Evolutionary conservation across 129 eudicot species (phyloP).

Genomic region (Erigeron canadensis): DNA sequence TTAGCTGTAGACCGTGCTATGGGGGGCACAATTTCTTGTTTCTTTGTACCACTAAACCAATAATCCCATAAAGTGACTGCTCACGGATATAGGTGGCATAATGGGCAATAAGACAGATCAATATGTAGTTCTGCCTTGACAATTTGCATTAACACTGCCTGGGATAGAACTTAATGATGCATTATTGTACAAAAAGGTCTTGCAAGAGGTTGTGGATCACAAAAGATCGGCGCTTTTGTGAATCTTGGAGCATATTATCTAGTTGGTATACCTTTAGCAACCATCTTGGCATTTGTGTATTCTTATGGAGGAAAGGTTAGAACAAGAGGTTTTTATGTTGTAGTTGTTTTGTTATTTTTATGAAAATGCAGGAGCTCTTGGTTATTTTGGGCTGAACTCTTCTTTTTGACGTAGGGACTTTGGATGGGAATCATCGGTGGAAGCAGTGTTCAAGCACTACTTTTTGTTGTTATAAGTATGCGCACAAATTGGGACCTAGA

Average conservation of each 20-base stretch:
- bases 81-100: too few relatives aligned
- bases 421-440: conserved; percentile 1
- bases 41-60: too few relatives aligned
- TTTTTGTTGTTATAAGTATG: background rate
- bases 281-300: conserved; percentile 30
- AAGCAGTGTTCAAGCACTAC: background rate
- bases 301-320: conserved; percentile 39
- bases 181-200: conserved; percentile 17
- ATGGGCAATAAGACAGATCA: too few relatives aligned
- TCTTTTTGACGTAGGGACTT: background rate
- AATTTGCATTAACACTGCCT: too few relatives aligned
- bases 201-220: conserved; percentile 55
- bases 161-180: too few relatives aligned
- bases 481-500: conserved; percentile 3
- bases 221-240: conserved; percentile 44
- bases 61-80: too few relatives aligned
- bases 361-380: background rate
- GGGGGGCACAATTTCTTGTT: too few relatives aligned
- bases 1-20: too few relatives aligned
- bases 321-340: background rate
- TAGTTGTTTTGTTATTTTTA: background rate
- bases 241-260: conserved; percentile 48
- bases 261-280: conserved; percentile 43
- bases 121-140: too few relatives aligned
- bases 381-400: background rate